These are phyloP conservation scores for Dactylorhiza incarnata DNA, from an alignment of 106 monocot species.

Conservation along the genomic window DNA sequence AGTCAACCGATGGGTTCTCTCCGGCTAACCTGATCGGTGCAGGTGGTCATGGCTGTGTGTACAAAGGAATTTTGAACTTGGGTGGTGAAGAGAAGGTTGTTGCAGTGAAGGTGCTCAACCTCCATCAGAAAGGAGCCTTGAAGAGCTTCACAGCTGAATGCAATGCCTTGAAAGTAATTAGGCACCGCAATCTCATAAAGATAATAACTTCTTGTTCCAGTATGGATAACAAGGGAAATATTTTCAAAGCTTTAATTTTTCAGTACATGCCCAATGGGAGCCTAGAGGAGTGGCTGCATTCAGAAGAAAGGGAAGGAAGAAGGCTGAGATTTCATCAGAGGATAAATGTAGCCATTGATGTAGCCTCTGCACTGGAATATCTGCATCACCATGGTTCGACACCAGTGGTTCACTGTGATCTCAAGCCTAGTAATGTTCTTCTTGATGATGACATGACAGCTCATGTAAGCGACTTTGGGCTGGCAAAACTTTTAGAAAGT, in stretches of 20 bases:
- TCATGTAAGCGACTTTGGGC: conserved; percentile 39
- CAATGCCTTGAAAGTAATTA: conserved; percentile 18
- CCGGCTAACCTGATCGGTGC: conserved; percentile 22
- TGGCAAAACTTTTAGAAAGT: conserved; percentile 10
- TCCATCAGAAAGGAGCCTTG: conserved; percentile 25
- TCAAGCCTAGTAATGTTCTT: conserved; percentile 18
- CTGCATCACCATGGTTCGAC: conserved; percentile 29
- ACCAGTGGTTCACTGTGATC: conserved; percentile 46
- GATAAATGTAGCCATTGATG: conserved; percentile 41
- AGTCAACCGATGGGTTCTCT: conserved; percentile 31
- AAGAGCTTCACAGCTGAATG: conserved; percentile 43
- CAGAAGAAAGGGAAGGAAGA: not conserved
- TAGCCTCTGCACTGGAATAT: conserved; percentile 36
- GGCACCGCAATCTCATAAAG: conserved; percentile 41
- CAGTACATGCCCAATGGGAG: conserved; percentile 33
- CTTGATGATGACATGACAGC: conserved; percentile 41
- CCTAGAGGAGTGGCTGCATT: conserved; percentile 27
- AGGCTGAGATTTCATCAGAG: conserved; percentile 2
- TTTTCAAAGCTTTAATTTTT: conserved; percentile 30
- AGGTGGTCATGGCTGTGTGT: conserved; percentile 20
- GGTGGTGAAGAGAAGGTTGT: not conserved
- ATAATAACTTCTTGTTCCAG: conserved; percentile 23
- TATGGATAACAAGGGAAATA: conserved; percentile 16
- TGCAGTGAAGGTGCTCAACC: conserved; percentile 45
- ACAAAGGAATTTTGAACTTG: conserved; percentile 10